These are phyloP conservation scores for Candida hungchunana DNA, from an alignment of 805 yeast genomes.

Conservation along the genomic window DNA sequence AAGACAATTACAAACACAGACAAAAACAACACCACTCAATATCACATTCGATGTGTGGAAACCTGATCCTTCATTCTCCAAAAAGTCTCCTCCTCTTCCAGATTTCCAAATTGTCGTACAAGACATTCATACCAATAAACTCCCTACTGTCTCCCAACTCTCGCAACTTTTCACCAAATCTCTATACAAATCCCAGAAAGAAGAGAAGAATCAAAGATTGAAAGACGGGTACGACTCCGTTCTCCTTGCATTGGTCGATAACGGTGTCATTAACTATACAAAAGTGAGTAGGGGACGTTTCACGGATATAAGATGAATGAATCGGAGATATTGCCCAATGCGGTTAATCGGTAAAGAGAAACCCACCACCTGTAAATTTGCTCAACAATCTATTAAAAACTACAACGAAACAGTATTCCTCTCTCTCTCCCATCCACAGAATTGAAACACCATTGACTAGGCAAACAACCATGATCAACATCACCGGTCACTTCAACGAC, in stretches of 20 bases:
- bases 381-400: too few relatives aligned
- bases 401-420: too few relatives aligned
- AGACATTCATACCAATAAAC: slow-evolving; percentile 40
- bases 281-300: slow-evolving; percentile 49
- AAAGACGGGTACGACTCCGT: slow-evolving; percentile 49
- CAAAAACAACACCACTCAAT: slow-evolving; percentile 6
- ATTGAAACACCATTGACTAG: too few relatives aligned
- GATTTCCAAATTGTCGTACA: slow-evolving; percentile 69
- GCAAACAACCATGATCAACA: slow-evolving; percentile 7
- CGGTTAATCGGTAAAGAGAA: too few relatives aligned
- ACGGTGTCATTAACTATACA: slow-evolving; percentile 71
- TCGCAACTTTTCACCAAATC: slow-evolving; percentile 28
- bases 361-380: too few relatives aligned
- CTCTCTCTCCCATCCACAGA: too few relatives aligned
- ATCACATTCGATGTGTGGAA: slow-evolving; percentile 73
- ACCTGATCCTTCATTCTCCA: slow-evolving; percentile 68
- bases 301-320: slow-evolving; percentile 30
- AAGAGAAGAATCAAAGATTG: slow-evolving; percentile 31
- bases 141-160: slow-evolving; percentile 46
- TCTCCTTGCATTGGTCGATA: slow-evolving; percentile 65
- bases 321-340: too few relatives aligned
- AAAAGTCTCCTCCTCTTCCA: slow-evolving; percentile 64
- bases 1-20: slow-evolving; percentile 11
- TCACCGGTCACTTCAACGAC: slow-evolving; percentile 4
- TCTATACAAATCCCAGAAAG: slow-evolving; percentile 13